A percentile compares a stretch with the other conserved stretches of the same genome.
Evolutionary conservation across 1,284 basidiomycete species (phyloP).

Genomic region (Schizophyllum amplum): DNA sequence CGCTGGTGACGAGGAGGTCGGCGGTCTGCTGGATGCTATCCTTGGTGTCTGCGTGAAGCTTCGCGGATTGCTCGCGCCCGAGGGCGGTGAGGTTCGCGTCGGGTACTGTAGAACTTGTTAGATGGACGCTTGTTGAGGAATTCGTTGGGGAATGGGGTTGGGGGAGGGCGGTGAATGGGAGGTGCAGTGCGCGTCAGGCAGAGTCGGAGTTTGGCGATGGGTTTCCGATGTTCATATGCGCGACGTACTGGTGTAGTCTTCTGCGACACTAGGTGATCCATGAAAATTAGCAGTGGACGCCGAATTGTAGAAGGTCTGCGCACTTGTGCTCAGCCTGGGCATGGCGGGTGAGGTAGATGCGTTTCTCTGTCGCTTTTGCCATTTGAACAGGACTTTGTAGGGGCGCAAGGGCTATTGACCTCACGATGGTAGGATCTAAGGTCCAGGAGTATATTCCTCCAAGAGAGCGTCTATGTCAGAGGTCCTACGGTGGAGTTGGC

Average conservation of each 20-base stretch:
- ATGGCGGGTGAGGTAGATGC: neutral
- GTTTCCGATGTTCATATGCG: neutral
- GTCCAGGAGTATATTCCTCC: no score
- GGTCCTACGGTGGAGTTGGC: no score
- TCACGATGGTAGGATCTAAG: no score
- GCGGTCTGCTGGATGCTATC: slow-evolving; percentile 19
- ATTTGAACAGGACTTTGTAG: neutral
- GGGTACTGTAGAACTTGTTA: neutral
- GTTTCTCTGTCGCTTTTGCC: neutral
- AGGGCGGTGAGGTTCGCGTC: neutral
- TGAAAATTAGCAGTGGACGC: neutral
- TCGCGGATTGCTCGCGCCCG: neutral
- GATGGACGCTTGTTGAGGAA: no score
- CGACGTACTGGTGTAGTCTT: neutral
- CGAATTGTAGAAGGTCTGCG: neutral
- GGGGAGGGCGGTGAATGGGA: neutral
- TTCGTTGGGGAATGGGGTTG: neutral
- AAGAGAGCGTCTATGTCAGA: no score
- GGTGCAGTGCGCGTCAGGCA: neutral
- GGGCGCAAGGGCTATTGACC: neutral
- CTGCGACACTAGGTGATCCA: neutral
- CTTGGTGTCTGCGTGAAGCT: neutral
- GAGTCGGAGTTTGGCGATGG: no score
- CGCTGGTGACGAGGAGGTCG: slow-evolving; percentile 25
- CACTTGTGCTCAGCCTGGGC: neutral